Conservation (phyloP, 1,284 basidiomycete species). For the Leccinum fuscescens region DNA sequence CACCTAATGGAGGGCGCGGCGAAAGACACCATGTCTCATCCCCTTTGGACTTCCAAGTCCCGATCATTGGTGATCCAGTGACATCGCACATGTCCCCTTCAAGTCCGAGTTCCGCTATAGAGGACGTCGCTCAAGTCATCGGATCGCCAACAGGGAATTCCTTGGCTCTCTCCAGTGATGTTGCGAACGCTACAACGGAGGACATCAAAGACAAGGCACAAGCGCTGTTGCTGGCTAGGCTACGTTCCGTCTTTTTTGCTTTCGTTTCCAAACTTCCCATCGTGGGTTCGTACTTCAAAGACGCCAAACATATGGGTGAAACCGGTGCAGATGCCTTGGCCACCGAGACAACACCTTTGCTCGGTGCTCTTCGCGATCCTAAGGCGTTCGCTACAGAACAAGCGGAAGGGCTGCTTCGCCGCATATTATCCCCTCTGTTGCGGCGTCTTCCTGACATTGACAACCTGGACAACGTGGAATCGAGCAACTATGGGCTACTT, state of each 20-base stretch:
- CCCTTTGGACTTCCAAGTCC: constrained; percentile 1
- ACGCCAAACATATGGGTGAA: constrained; percentile 3
- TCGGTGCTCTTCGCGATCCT: constrained; percentile 26
- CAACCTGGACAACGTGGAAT: constrained; percentile 16
- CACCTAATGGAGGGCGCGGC: neutral
- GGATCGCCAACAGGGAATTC: neutral
- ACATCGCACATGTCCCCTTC: neutral
- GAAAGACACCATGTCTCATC: neutral
- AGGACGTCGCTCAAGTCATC: constrained; percentile 3
- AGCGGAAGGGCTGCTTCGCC: constrained; percentile 19
- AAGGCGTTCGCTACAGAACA: constrained; percentile 23
- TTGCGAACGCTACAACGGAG: neutral
- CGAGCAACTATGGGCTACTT: constrained; percentile 3
- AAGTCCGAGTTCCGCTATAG: neutral
- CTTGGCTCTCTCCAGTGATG: neutral
- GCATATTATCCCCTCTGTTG: constrained; percentile 19
- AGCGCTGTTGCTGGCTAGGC: constrained; percentile 6
- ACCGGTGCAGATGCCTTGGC: neutral
- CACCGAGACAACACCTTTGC: constrained; percentile 28
- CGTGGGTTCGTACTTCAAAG: constrained; percentile 22
- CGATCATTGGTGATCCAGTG: neutral
- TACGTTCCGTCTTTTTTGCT: constrained; percentile 10
- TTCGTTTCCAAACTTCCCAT: constrained; percentile 21
- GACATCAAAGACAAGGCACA: constrained; percentile 9
- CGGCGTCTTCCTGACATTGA: constrained; percentile 21